Evolutionary conservation across 169 alveolate species (phyloP), one percentile per base, ranked within the genome.

Genomic region (Eimeria acervulina): DNA sequence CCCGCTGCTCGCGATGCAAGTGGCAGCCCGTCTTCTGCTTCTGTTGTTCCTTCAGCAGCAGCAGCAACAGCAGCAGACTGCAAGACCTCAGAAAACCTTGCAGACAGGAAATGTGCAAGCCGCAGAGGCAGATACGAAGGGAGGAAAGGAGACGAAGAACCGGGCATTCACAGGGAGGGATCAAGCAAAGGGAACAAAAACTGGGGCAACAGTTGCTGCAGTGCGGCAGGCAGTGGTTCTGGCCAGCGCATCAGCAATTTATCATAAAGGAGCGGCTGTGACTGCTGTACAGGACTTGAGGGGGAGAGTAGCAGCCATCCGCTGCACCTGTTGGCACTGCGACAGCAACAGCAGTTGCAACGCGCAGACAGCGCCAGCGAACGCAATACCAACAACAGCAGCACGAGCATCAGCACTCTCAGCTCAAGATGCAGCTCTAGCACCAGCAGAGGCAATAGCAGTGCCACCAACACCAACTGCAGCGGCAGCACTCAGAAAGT

Each of bases 21-120:
- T 84, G 1, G 80, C 92, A 51, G 92, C 92, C 52, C 55, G 92
- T 36, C n/a, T 28, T 21, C 76, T 84, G 52, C 33, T 84, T 52
- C 52, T 51, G 72, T 26, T 84, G 76, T 33, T 84, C 80, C 78
- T 84, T 33, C 78, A 84, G 80, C 52, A 28, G 63, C 92, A 28
- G 31, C 90, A 80, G 47, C 72, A 28, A 55, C 72, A 21, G 90
- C 90, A 78, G 66, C 88, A n/a, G 40, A 0, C 8, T 19, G 85
- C 36, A 15, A 17, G 38, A 31, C 68, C 36, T 1, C 74, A 23
- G 74, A 36, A 15, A 36, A 63, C 0, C 36, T 23, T 28, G 72
- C 91, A 51, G 51, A 47, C 70, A 42, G 90, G 51, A 28, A 47
- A 7, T 8, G 26, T 8, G 61, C 6, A 21, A 3, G 63, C 26